A percentile compares a stretch with the other conserved stretches of the same genome.
Evolutionary conservation across 768 basidiomycete species (phyloP).

Genomic region (Pleurotus platypus): DNA sequence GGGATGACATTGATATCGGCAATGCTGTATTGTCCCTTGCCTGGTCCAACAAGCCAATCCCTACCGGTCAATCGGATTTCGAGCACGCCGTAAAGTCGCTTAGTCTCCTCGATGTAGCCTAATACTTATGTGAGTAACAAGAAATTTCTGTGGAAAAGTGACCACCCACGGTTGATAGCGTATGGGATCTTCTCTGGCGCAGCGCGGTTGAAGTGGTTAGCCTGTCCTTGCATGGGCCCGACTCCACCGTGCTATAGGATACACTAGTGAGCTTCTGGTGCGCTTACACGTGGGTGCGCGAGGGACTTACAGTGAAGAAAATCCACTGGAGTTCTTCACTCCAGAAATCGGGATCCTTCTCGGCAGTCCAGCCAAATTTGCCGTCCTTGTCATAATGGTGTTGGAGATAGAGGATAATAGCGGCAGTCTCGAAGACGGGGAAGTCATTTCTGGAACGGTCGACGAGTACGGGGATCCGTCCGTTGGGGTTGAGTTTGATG

Average conservation of each 20-base stretch:
- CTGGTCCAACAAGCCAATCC: slow-evolving; percentile 79
- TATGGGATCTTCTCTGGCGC: slow-evolving; percentile 70
- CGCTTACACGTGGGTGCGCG: neutral
- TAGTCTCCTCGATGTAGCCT: slow-evolving; percentile 81
- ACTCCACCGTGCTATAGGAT: slow-evolving; percentile 65
- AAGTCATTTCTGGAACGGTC: slow-evolving; percentile 63
- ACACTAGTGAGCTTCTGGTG: neutral
- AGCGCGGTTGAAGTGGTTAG: slow-evolving; percentile 65
- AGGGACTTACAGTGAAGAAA: slow-evolving; percentile 65
- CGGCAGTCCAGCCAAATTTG: slow-evolving; percentile 62
- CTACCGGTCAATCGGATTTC: slow-evolving; percentile 70
- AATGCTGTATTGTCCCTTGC: slow-evolving; percentile 60
- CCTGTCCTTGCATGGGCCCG: slow-evolving; percentile 90
- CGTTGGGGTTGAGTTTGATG: slow-evolving; percentile 70
- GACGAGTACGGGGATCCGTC: slow-evolving; percentile 64
- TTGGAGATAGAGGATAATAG: slow-evolving; percentile 79
- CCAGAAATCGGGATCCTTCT: slow-evolving; percentile 50
- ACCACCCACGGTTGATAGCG: slow-evolving; percentile 53
- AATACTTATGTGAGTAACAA: slow-evolving; percentile 13
- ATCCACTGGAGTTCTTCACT: slow-evolving; percentile 84
- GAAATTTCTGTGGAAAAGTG: neutral
- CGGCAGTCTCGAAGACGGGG: slow-evolving; percentile 70
- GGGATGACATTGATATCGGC: slow-evolving; percentile 70
- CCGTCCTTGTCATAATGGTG: slow-evolving; percentile 79
- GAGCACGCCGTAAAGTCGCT: slow-evolving; percentile 79